Conservation (phyloP, 2,329 filamentous ascomycete genomes). For the Didymella glomerata region DNA sequence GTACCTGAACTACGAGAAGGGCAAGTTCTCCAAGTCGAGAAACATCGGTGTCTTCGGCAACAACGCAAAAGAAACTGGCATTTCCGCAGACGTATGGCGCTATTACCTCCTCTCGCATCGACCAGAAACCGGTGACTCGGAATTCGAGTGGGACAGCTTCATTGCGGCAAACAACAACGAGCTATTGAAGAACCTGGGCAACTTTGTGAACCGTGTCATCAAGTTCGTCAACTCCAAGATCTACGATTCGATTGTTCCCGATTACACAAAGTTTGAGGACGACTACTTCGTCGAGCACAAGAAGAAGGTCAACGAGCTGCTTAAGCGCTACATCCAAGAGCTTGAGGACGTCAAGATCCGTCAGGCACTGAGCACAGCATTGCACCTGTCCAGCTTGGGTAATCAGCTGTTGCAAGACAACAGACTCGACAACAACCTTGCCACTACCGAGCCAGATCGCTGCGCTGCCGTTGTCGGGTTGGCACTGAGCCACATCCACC, state of each 20-base stretch:
- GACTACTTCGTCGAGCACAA: conserved; percentile 56
- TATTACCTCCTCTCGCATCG: conserved; percentile 88
- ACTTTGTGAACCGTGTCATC: conserved; percentile 65
- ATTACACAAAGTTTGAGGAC: conserved; percentile 65
- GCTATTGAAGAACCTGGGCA: conserved; percentile 76
- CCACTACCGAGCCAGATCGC: conserved; percentile 65
- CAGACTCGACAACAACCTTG: conserved; percentile 67
- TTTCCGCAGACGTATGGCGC: conserved; percentile 88
- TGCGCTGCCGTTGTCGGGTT: conserved; percentile 74
- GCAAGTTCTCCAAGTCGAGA: conserved; percentile 90
- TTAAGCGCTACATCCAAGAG: conserved; percentile 72
- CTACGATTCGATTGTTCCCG: conserved; percentile 74
- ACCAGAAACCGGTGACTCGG: conserved; percentile 84
- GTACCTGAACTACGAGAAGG: conserved; percentile 59
- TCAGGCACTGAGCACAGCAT: conserved; percentile 69
- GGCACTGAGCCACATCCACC: conserved; percentile 83
- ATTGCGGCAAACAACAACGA: conserved; percentile 88
- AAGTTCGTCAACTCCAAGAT: conserved; percentile 76
- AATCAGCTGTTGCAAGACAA: conserved; percentile 67
- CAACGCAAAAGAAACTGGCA: conserved; percentile 84
- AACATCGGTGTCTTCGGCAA: conserved; percentile 92
- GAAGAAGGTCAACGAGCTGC: conserved; percentile 69
- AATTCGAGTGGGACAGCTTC: conserved; percentile 90
- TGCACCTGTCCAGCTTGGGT: conserved; percentile 70
- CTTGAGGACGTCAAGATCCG: conserved; percentile 77